Conservation (phyloP, 1,284 basidiomycete species). For the Austropuccinia psidii region DNA sequence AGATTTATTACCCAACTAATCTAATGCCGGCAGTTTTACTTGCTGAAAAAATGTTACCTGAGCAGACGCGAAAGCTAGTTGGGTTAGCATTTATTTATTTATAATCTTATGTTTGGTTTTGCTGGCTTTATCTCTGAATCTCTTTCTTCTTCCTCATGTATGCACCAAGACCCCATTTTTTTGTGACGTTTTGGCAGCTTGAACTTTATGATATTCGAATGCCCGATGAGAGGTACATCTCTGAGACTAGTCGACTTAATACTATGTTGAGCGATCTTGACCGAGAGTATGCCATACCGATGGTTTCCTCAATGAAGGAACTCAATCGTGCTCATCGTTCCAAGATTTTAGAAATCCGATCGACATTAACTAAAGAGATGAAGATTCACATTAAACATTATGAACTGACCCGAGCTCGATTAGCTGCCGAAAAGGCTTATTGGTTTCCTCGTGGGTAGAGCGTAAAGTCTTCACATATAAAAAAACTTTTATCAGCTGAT, state of each 20-base stretch:
- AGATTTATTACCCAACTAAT: slow-evolving; percentile 49
- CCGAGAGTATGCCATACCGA: slow-evolving; percentile 40
- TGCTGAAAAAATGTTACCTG: slow-evolving; percentile 60
- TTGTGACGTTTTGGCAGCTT: slow-evolving; percentile 88
- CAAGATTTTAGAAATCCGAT: slow-evolving; percentile 38
- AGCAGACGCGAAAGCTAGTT: slow-evolving; percentile 58
- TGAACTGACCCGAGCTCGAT: slow-evolving; percentile 64
- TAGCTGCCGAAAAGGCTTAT: slow-evolving; percentile 69
- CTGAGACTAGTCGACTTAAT: slow-evolving; percentile 48
- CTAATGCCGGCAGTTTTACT: slow-evolving; percentile 63
- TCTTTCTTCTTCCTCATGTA: slow-evolving; percentile 28
- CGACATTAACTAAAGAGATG: slow-evolving; percentile 65
- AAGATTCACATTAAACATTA: slow-evolving; percentile 60
- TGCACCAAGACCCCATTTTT: slow-evolving; percentile 72
- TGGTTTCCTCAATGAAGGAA: slow-evolving; percentile 39
- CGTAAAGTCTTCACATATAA: slow-evolving; percentile 50
- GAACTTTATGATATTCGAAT: slow-evolving; percentile 76
- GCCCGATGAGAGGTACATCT: slow-evolving; percentile 51
- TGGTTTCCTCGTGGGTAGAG: slow-evolving; percentile 61
- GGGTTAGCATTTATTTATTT: slow-evolving; percentile 55
- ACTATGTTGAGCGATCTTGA: slow-evolving; percentile 46
- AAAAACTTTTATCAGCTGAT: neutral
- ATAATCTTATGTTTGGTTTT: slow-evolving; percentile 30
- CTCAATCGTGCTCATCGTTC: slow-evolving; percentile 38
- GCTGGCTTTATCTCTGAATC: neutral